Conservation (phyloP, 2,329 filamentous ascomycete species). For the Colletotrichum sp. region DNA sequence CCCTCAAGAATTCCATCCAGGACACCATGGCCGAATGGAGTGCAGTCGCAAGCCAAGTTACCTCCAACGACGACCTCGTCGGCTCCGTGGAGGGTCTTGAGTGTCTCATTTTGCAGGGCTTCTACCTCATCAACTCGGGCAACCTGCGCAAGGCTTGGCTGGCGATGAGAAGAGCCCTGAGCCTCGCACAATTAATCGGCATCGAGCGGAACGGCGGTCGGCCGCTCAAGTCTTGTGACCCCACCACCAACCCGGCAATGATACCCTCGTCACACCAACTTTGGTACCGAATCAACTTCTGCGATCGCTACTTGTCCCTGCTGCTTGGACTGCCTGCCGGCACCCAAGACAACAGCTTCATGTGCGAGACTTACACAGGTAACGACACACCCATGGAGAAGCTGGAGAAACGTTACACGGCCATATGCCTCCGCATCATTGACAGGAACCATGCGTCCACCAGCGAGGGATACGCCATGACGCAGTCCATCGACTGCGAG, state of each 20-base stretch:
- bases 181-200: slow-evolving; percentile 56
- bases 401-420: slow-evolving; percentile 49
- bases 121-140: slow-evolving; percentile 58
- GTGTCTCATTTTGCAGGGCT: slow-evolving; percentile 51
- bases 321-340: slow-evolving; percentile 55
- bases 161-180: slow-evolving; percentile 52
- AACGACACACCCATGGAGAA: slow-evolving; percentile 42
- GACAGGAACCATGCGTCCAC: slow-evolving; percentile 46
- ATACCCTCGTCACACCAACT: slow-evolving; percentile 28
- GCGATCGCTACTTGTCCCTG: slow-evolving; percentile 56
- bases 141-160: slow-evolving; percentile 62
- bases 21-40: slow-evolving; percentile 37
- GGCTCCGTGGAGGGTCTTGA: slow-evolving; percentile 59
- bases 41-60: slow-evolving; percentile 43
- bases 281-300: slow-evolving; percentile 55
- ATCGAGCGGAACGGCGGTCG: slow-evolving; percentile 40
- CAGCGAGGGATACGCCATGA: slow-evolving; percentile 42
- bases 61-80: slow-evolving; percentile 56
- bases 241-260: slow-evolving; percentile 33
- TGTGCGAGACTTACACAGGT: slow-evolving; percentile 29
- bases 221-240: slow-evolving; percentile 43
- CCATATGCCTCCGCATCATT: slow-evolving; percentile 49
- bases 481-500: slow-evolving; percentile 51
- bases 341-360: slow-evolving; percentile 44
- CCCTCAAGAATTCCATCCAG: slow-evolving; percentile 25